Percentiles rank a stretch among this genome's conserved stretches.
phyloP scores from a whole-genome alignment of 1,284 basidiomycete species.

The Peniophora sp. region DNA sequence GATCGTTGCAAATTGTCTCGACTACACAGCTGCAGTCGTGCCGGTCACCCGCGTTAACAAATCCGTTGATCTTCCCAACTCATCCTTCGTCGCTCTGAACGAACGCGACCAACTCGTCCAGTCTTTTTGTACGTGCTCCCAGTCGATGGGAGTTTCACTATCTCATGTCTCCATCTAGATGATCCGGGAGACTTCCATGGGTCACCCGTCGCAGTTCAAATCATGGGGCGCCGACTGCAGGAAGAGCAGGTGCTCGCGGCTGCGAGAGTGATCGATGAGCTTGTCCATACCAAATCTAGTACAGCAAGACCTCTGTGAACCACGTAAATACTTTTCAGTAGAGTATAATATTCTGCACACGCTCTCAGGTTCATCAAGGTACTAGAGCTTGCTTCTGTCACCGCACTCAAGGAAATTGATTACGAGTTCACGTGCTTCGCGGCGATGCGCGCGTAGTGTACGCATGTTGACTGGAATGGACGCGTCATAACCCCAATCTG shows the following conservation, averaged over 20 bases:
- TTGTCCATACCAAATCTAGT: background rate
- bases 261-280: background rate
- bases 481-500: too few relatives aligned
- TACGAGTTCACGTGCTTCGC: too few relatives aligned
- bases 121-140: background rate
- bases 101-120: background rate
- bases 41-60: background rate
- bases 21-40: background rate
- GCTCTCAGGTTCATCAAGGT: too few relatives aligned
- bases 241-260: constrained; percentile 1
- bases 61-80: background rate
- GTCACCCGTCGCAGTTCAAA: background rate
- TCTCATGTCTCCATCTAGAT: background rate
- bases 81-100: background rate
- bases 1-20: background rate
- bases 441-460: too few relatives aligned
- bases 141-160: background rate
- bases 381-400: too few relatives aligned
- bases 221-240: background rate
- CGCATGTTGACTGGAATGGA: too few relatives aligned
- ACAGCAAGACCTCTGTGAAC: too few relatives aligned
- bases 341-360: too few relatives aligned
- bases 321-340: too few relatives aligned
- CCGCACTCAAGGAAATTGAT: background rate
- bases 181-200: background rate